phyloP scores from a whole-genome alignment of 2,329 filamentous ascomycete species.

The Phaeosphaeriaceae sp. region DNA sequence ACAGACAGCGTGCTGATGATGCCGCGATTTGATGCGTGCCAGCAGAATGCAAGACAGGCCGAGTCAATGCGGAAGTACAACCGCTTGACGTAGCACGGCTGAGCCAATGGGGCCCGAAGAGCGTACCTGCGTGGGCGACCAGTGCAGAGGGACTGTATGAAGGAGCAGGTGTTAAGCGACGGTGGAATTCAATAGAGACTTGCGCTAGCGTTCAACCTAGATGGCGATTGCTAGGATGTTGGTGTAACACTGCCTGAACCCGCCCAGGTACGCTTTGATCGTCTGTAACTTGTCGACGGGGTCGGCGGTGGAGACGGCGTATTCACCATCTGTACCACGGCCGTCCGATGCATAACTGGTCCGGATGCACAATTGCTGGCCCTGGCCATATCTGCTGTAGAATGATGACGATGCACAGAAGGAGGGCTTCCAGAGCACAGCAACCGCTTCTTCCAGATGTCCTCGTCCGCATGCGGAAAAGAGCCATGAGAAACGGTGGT shows the following conservation, averaged over 20 bases:
- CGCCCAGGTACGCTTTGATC: not conserved
- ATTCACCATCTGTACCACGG: not conserved
- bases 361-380: not conserved
- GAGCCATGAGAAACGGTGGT: constrained; percentile 7
- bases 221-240: constrained; percentile 19
- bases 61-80: constrained; percentile 19
- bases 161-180: constrained; percentile 9
- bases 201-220: constrained; percentile 21
- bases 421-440: not conserved
- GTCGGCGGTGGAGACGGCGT: too few species aligned
- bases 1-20: constrained; percentile 2
- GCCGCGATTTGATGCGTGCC: not conserved
- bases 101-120: constrained; percentile 19
- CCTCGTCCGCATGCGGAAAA: constrained; percentile 26
- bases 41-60: not conserved
- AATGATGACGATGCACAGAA: not conserved
- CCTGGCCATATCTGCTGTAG: not conserved
- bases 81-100: constrained; percentile 24
- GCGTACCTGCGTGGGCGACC: constrained; percentile 36
- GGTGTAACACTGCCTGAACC: constrained; percentile 15
- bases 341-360: not conserved
- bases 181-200: constrained; percentile 20
- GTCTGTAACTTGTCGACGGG: not conserved
- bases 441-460: constrained; percentile 4
- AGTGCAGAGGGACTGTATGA: not conserved